These are phyloP conservation scores for Aquilaria agallochum DNA, from an alignment of 441 rosid species.

Conservation along the genomic window DNA sequence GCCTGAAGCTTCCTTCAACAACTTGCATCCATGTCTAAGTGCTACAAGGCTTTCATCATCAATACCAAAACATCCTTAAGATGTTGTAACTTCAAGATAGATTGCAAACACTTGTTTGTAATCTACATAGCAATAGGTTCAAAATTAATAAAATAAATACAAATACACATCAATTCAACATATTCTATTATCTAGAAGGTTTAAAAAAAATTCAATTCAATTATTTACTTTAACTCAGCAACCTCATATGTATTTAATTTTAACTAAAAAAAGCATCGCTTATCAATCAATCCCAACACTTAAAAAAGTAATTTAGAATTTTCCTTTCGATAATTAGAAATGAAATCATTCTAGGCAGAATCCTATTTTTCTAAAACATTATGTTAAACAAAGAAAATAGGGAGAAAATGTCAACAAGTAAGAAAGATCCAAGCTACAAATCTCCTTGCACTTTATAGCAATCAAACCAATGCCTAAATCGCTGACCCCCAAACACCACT, in stretches of 20 bases:
- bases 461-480: constrained; percentile 32
- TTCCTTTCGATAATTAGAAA: too few relatives aligned
- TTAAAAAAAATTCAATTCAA: too few relatives aligned
- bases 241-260: too few relatives aligned
- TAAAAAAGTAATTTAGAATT: too few relatives aligned
- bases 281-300: not conserved
- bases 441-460: constrained; percentile 27
- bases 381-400: not conserved
- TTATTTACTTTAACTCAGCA: too few relatives aligned
- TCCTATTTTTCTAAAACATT: too few relatives aligned
- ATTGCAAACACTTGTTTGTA: constrained; percentile 21
- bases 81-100: constrained; percentile 21
- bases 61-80: constrained; percentile 31
- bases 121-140: not conserved
- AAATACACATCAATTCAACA: constrained; percentile 2
- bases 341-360: too few relatives aligned
- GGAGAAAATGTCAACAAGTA: constrained; percentile 19
- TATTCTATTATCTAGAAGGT: too few relatives aligned
- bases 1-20: constrained; percentile 21
- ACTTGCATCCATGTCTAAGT: constrained; percentile 19
- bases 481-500: constrained; percentile 26
- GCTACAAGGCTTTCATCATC: constrained; percentile 27
- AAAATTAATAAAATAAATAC: too few relatives aligned
- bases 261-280: too few relatives aligned
- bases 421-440: constrained; percentile 30